Evolutionary conservation across 2,329 filamentous ascomycete genomes (phyloP), one percentile per base, ranked within the genome.

Genomic region (Trichoderma breve): DNA sequence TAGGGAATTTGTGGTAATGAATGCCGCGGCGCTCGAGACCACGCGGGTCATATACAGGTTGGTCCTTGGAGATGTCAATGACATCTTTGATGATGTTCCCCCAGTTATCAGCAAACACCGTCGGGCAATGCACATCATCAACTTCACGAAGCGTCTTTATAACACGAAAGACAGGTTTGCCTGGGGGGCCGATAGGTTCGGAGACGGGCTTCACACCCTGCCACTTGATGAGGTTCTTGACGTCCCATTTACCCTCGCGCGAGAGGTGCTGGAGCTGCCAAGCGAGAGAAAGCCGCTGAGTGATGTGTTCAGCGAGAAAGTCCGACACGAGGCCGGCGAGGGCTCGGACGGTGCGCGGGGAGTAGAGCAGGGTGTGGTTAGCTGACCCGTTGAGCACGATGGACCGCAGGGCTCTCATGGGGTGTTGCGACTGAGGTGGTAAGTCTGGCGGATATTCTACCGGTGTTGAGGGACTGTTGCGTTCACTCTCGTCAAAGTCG

Each of bases 151-250:
- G 87, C 0, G 96, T 98, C 82, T 98, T 98, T 87, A 98, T 92
- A 3, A 94, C 95, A 30, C 93, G 90, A 79, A 98, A 98, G 5
- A 94, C 85, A 15, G 89, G 89, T 0, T 74, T 74, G 47, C 73
- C 78, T 7, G 64, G 34, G 6, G 78, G 81, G 3, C 88, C 93
- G 73, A 98, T 96, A 4, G 91, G 90, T 1, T 88, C 86, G 0
- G 93, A 97, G 1, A 97, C 93, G 0, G 94, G 92, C 1, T 84
- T 82, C 1, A 97, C 92, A 21, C 89, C 90, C 80, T 93, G 88
- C 95, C 95, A 98, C 79, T 98, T 98, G 72, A 88, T 90, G 12
- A 98, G 86, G 78, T 98, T 98, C 83, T 98, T 98, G 75, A 98
- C 94, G 78, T 98, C 95, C 95, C 95, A 98, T 83, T 98, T 98